Base-by-base conservation (phyloP, 805 yeast genomes). In the Ogataea nitratoaversa region DNA sequence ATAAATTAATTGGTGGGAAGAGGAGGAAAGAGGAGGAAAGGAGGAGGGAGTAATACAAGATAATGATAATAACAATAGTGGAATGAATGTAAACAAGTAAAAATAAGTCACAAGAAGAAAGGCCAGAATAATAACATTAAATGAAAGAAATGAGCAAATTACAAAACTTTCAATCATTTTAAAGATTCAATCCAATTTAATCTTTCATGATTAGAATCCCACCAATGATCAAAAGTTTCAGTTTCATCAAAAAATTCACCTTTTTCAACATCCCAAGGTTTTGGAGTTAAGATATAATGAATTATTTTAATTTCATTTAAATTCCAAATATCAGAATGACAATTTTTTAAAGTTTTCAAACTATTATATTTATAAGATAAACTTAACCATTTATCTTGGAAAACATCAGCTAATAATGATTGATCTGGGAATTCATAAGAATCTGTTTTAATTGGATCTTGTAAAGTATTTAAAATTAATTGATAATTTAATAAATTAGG, bases 371-470 rank as follows among this genome's bases (percentile, higher is more conserved):
- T 68, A 58, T 70, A 75, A 3, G 78, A 67, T 32, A 78, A 53
- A 8, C 76, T 69, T 7, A 73, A 51, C 84, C 84, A 78, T 17
- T 63, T 47, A 30, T 60, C 66, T 32, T 62, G 54, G 47, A 78
- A 78, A 19, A 78, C 73, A 48, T 78, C 84, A 4, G 77, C 67
- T 14, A 78, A 55, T 34, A 78, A 54, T 5, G 75, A 72, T 57
- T 78, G 84, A 57, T 78, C 84, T 2, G 82, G 79, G 54, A 78
- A 78, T 33, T 67, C 71, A 53, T 78, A 78, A 42, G 48, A 54
- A 18, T 58, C 46, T 8, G 73, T 70, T 36, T 57, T 57, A 6
- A 50, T 50, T 1, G 72, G 65, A 32, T 62, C 55, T n/a, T 55
- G 43, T 41, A 78, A 57, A 12, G 72, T 70, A 0, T 53, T 52